phyloP scores from a whole-genome alignment of 768 basidiomycete genomes.

The Tricholoma terreum region DNA sequence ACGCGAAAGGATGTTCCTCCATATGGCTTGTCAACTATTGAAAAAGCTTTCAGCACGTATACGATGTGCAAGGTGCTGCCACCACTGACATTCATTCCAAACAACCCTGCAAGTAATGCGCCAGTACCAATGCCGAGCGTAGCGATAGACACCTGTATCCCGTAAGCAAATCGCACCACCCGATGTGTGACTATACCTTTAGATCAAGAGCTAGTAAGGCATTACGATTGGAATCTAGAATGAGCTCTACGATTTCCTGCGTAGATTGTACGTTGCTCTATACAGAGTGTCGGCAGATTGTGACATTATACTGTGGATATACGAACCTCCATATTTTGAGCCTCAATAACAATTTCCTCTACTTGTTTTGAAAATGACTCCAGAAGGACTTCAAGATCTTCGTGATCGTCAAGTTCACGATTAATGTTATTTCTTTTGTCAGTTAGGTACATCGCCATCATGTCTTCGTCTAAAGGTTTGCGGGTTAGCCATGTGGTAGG shows the following conservation, averaged over 20 bases:
- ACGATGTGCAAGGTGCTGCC: constrained; percentile 5
- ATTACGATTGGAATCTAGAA: constrained; percentile 95
- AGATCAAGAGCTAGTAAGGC: constrained; percentile 87
- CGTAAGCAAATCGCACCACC: constrained; percentile 5
- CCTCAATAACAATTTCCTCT: constrained; percentile 93
- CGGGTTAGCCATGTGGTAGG: not conserved
- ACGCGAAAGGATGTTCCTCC: constrained; percentile 73
- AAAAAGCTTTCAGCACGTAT: constrained; percentile 11
- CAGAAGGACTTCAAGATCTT: constrained; percentile 89
- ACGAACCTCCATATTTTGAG: constrained; percentile 77
- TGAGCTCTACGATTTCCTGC: constrained; percentile 96
- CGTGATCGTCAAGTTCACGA: constrained; percentile 78
- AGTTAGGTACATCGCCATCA: constrained; percentile 93
- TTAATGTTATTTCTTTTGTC: constrained; percentile 66
- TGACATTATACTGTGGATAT: not conserved
- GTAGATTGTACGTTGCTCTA: constrained; percentile 94
- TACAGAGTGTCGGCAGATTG: constrained; percentile 1
- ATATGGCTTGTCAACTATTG: constrained; percentile 68
- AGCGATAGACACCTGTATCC: constrained; percentile 76
- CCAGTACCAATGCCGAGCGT: constrained; percentile 93
- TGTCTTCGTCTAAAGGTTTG: constrained; percentile 74
- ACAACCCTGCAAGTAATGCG: constrained; percentile 85
- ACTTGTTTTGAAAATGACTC: constrained; percentile 96
- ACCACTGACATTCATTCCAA: constrained; percentile 90
- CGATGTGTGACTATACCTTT: constrained; percentile 45